Evolutionary conservation across 345 rosid species (phyloP).

Genomic region (Zanthoxylum bungeanum): DNA sequence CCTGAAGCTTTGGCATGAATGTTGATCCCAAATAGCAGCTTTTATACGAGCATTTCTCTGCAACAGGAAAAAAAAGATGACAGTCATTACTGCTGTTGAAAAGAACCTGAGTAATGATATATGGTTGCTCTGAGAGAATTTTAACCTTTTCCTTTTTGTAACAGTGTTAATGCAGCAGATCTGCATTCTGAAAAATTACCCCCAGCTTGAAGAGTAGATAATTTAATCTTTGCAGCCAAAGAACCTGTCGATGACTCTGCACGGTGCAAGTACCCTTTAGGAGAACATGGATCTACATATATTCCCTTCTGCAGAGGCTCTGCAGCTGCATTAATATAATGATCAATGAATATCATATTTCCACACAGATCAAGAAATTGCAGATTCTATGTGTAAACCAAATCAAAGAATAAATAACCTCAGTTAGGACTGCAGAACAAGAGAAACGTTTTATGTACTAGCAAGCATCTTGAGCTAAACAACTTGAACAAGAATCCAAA

Average conservation of each 20-base stretch:
- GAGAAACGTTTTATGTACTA: not conserved
- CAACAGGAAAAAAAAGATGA: constrained; percentile 19
- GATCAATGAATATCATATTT: not conserved
- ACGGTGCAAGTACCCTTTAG: constrained; percentile 54
- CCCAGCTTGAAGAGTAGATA: constrained; percentile 43
- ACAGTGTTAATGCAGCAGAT: constrained; percentile 54
- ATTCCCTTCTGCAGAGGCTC: constrained; percentile 35
- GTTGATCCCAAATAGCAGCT: constrained; percentile 72
- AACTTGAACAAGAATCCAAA: not conserved
- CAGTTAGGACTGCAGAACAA: not conserved
- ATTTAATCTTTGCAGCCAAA: constrained; percentile 28
- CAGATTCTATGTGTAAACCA: not conserved
- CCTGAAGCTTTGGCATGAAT: constrained; percentile 77
- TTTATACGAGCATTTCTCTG: constrained; percentile 65
- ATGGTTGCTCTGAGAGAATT: not conserved
- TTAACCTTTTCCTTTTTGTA: constrained; percentile 80
- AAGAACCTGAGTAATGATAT: not conserved
- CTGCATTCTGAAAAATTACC: constrained; percentile 95
- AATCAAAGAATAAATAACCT: not conserved
- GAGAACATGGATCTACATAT: constrained; percentile 75
- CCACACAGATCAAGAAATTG: not conserved
- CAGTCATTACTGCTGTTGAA: not conserved
- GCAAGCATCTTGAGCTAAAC: not conserved
- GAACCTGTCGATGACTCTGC: constrained; percentile 39
- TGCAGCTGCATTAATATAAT: constrained; percentile 35